Conservation (phyloP, 345 rosid species). For the thale cress (Arabidopsis thaliana) region TAIR10.1 NC_003075.7:12240501-12241000, state of each 20-base stretch:
- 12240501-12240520: slow-evolving; percentile 87
- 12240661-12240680: slow-evolving; percentile 28
- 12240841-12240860: slow-evolving; percentile 1
- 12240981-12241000: slow-evolving; percentile 22
- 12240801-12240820: slow-evolving; percentile 31
- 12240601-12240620: slow-evolving; percentile 83
- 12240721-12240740: slow-evolving; percentile 28
- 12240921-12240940: slow-evolving; percentile 11
- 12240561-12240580: slow-evolving; percentile 93
- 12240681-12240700: slow-evolving; percentile 46
- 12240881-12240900: background rate
- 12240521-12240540: slow-evolving; percentile 83
- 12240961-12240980: slow-evolving; percentile 14
- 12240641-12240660: slow-evolving; percentile 61
- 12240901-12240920: slow-evolving; percentile 11
- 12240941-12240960: slow-evolving; percentile 18
- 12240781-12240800: slow-evolving; percentile 32
- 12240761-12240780: slow-evolving; percentile 47
- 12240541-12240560: slow-evolving; percentile 79
- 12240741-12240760: slow-evolving; percentile 37
- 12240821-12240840: slow-evolving; percentile 32
- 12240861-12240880: background rate
- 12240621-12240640: slow-evolving; percentile 69
- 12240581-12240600: slow-evolving; percentile 74
- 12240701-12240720: slow-evolving; percentile 37